Conservation (phyloP, 1,284 basidiomycete genomes). For the Cutaneotrichosporon spelunceum region DNA sequence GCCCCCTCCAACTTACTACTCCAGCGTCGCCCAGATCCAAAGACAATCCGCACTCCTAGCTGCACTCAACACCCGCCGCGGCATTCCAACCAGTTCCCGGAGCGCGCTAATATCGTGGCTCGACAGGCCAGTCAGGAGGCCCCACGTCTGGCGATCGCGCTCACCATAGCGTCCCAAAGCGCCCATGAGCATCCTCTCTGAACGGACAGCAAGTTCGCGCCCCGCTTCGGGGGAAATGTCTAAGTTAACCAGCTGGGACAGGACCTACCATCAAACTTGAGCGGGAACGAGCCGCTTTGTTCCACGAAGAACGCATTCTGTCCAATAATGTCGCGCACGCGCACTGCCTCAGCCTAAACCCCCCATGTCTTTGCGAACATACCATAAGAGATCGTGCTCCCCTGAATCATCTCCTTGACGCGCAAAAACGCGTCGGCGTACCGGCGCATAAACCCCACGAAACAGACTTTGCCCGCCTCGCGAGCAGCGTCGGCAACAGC, state of each 20-base stretch:
- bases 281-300: constrained; percentile 19
- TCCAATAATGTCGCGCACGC: constrained; percentile 53
- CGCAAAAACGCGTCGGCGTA: constrained; percentile 49
- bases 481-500: constrained; percentile 27
- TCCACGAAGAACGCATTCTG: constrained; percentile 49
- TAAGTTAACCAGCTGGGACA: constrained; percentile 33
- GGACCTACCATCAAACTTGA: constrained; percentile 8
- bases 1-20: constrained; percentile 14
- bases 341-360: constrained; percentile 17
- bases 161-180: constrained; percentile 29
- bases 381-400: constrained; percentile 18
- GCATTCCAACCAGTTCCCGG: constrained; percentile 52
- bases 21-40: constrained; percentile 18
- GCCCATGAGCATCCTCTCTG: constrained; percentile 24
- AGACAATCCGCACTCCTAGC: constrained; percentile 21
- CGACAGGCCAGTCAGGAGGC: constrained; percentile 45
- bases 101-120: constrained; percentile 52
- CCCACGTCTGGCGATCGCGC: constrained; percentile 38
- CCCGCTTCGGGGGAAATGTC: constrained; percentile 37
- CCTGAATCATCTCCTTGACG: constrained; percentile 40
- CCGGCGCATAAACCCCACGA: constrained; percentile 52
- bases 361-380: background rate
- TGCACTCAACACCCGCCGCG: constrained; percentile 38
- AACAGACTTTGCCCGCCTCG: constrained; percentile 26
- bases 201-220: constrained; percentile 21